phyloP scores from a whole-genome alignment of 1,284 basidiomycete genomes.

The Cryptococcus maquisensis region DNA sequence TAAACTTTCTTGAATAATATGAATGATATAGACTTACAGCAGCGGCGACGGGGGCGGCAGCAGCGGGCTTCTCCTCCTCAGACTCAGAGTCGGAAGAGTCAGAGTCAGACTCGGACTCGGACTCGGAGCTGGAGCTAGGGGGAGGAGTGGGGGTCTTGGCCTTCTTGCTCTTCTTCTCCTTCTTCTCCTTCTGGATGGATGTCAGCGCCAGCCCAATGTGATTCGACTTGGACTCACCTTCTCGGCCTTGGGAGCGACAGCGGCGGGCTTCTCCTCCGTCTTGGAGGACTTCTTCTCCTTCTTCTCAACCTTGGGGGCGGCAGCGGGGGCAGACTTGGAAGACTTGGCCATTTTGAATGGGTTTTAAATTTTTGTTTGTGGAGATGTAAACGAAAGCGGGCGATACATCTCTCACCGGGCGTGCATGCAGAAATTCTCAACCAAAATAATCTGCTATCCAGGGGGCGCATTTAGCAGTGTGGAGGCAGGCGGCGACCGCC shows the following conservation, averaged over 20 bases:
- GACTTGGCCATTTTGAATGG: slow-evolving; percentile 45
- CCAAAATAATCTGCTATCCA: neutral
- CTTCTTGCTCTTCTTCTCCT: slow-evolving; percentile 49
- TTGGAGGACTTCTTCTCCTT: slow-evolving; percentile 47
- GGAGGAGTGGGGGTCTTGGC: slow-evolving; percentile 48
- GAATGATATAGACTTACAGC: slow-evolving; percentile 6
- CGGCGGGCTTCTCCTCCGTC: slow-evolving; percentile 11
- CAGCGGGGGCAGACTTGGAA: slow-evolving; percentile 48
- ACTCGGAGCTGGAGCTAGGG: slow-evolving; percentile 23
- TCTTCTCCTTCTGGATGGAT: slow-evolving; percentile 25
- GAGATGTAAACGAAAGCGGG: slow-evolving; percentile 1
- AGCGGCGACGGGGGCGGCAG: slow-evolving; percentile 32
- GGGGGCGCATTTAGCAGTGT: neutral
- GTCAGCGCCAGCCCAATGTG: neutral
- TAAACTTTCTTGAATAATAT: neutral
- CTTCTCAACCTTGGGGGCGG: slow-evolving; percentile 42
- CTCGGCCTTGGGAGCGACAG: slow-evolving; percentile 16
- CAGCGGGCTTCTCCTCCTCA: slow-evolving; percentile 45
- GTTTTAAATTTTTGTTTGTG: slow-evolving; percentile 6
- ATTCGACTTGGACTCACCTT: slow-evolving; percentile 15
- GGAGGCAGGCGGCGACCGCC: neutral
- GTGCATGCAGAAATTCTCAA: neutral
- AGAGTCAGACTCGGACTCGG: slow-evolving; percentile 18
- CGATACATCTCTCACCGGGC: neutral
- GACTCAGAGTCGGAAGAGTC: slow-evolving; percentile 28